Percentiles rank a stretch among this genome's conserved stretches.
These are phyloP conservation scores for Zychaea mexicana DNA, from an alignment of 371 early-diverging fungal species.

Conservation along the genomic window DNA sequence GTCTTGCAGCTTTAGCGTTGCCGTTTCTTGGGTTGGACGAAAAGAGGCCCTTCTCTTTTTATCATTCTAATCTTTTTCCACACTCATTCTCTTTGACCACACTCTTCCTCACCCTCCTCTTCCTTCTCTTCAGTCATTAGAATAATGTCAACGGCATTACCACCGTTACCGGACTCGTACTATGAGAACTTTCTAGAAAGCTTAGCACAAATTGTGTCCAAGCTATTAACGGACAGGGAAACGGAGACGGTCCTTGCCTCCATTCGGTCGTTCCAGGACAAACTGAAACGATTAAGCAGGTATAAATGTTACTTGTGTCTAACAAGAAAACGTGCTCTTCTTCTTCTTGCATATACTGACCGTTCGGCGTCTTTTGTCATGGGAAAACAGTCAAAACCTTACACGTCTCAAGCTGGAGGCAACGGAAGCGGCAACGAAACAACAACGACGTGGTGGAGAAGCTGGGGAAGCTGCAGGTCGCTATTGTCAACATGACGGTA, in stretches of 20 bases:
- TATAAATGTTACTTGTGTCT: conserved; percentile 14
- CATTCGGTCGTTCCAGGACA: conserved; percentile 73
- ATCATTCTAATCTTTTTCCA: background rate
- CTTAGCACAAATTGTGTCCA: conserved; percentile 73
- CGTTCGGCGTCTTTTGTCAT: background rate
- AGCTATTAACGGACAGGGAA: conserved; percentile 80
- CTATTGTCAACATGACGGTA: conserved; percentile 75
- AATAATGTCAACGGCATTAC: background rate
- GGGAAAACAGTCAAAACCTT: conserved; percentile 58
- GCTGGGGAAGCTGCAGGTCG: background rate
- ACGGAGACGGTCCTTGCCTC: conserved; percentile 71
- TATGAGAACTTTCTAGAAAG: conserved; percentile 82
- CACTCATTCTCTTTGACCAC: background rate
- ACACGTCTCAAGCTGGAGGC: conserved; percentile 54
- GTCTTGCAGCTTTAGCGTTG: no score
- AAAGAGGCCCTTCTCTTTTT: conserved; percentile 18
- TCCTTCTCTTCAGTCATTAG: background rate
- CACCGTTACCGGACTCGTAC: conserved; percentile 35
- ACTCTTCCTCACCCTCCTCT: background rate
- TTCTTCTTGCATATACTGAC: background rate
- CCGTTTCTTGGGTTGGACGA: no score
- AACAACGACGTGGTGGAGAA: conserved; percentile 11
- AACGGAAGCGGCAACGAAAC: conserved; percentile 18
- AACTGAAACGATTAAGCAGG: conserved; percentile 70
- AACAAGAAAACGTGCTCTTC: background rate